These are phyloP conservation scores for Blastocystis sp. DNA, from an alignment of 352 stramenopile species.

Conservation along the genomic window DNA sequence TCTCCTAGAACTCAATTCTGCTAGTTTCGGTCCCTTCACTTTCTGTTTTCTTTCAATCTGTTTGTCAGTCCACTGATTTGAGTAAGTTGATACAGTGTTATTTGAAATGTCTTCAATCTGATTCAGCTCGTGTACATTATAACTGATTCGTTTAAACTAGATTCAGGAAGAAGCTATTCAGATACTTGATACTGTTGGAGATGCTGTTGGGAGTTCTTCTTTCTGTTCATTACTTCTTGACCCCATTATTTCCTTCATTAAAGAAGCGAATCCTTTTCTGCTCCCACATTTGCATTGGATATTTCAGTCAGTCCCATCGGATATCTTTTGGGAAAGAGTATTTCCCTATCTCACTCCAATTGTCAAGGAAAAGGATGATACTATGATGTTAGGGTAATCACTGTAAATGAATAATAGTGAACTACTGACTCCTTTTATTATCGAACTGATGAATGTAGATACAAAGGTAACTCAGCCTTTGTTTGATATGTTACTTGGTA, in stretches of 20 bases:
- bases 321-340: not conserved
- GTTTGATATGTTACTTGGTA: not conserved
- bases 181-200: not conserved
- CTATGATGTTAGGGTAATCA: not conserved
- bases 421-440: not conserved
- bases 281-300: not conserved
- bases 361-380: not conserved
- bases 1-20: not conserved
- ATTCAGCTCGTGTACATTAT: not conserved
- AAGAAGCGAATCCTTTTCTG: not conserved
- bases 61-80: not conserved
- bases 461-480: not conserved
- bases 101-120: not conserved
- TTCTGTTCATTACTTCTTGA: not conserved
- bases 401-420: not conserved
- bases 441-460: slow-evolving; percentile 4
- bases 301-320: not conserved
- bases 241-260: not conserved
- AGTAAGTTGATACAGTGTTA: not conserved
- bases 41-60: not conserved
- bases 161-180: not conserved
- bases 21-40: not conserved
- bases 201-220: not conserved
- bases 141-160: not conserved
- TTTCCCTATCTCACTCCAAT: not conserved